Percentiles rank a stretch among this genome's conserved stretches.
phyloP scores from a whole-genome alignment of 1,139 yeast species.

The Kluyveromyces marxianus region DNA sequence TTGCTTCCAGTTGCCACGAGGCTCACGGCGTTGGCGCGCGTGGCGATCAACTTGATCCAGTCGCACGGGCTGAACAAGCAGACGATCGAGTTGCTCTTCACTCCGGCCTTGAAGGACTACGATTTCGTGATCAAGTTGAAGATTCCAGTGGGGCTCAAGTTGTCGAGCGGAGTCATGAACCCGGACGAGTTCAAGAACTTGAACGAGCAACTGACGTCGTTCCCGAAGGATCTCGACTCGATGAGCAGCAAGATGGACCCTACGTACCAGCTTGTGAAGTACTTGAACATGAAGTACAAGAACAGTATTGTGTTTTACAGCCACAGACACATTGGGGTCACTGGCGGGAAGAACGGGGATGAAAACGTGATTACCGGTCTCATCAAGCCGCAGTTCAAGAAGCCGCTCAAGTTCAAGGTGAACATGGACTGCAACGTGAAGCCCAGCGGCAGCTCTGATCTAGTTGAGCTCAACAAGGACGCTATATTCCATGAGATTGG shows the following conservation, averaged over 20 bases:
- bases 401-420: slow-evolving; percentile 62
- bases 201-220: slow-evolving; percentile 21
- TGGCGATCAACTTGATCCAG: slow-evolving; percentile 52
- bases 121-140: slow-evolving; percentile 65
- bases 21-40: slow-evolving; percentile 78
- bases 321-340: slow-evolving; percentile 43
- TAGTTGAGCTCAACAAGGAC: slow-evolving; percentile 64
- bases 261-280: slow-evolving; percentile 44
- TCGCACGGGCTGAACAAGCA: slow-evolving; percentile 39
- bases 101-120: slow-evolving; percentile 77
- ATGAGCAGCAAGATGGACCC: slow-evolving; percentile 45
- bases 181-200: slow-evolving; percentile 60
- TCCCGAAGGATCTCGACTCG: slow-evolving; percentile 29
- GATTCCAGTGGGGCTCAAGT: slow-evolving; percentile 37
- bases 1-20: slow-evolving; percentile 79
- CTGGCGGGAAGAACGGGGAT: slow-evolving; percentile 37
- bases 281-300: slow-evolving; percentile 46
- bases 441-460: slow-evolving; percentile 49
- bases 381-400: slow-evolving; percentile 57
- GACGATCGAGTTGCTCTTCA: slow-evolving; percentile 52
- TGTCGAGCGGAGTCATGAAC: slow-evolving; percentile 51
- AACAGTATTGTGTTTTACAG: slow-evolving; percentile 56
- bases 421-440: slow-evolving; percentile 68
- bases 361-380: slow-evolving; percentile 65
- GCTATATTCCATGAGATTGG: slow-evolving; percentile 67